Percentiles rank a stretch among this genome's conserved stretches.
phyloP scores from a whole-genome alignment of 2,329 filamentous ascomycete species.

The Fusarium liriodendri region DNA sequence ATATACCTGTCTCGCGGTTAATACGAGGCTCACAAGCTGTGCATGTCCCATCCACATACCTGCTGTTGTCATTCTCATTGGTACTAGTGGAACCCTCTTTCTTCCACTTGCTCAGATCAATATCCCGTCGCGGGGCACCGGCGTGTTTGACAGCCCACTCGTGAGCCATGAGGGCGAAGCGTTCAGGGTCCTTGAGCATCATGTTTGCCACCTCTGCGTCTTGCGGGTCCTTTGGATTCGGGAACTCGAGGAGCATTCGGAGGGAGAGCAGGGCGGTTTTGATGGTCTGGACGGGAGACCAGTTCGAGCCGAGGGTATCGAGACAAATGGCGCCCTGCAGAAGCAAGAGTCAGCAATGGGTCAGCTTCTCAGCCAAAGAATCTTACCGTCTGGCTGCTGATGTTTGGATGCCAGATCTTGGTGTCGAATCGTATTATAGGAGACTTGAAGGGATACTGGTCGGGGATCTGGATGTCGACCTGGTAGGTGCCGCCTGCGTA shows the following conservation, averaged over 20 bases:
- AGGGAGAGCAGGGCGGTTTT: constrained; percentile 94
- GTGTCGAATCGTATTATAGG: constrained; percentile 93
- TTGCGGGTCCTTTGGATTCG: constrained; percentile 96
- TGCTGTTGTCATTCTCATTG: constrained; percentile 30
- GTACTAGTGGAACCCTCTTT: constrained; percentile 60
- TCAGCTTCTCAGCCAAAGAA: constrained; percentile 23
- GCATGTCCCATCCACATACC: constrained; percentile 42
- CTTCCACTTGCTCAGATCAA: constrained; percentile 56
- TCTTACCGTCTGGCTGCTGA: constrained; percentile 90
- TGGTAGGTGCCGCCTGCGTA: constrained; percentile 88
- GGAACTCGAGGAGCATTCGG: constrained; percentile 90
- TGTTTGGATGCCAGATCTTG: constrained; percentile 96
- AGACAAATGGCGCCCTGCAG: constrained; percentile 94
- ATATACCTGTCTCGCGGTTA: constrained; percentile 70
- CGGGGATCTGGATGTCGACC: constrained; percentile 88
- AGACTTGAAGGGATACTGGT: constrained; percentile 92
- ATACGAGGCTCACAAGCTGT: not conserved
- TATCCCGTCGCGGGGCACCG: constrained; percentile 70
- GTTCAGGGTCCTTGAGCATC: constrained; percentile 81
- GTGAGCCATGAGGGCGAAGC: constrained; percentile 84
- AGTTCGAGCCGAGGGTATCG: constrained; percentile 88
- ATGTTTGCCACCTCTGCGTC: constrained; percentile 95
- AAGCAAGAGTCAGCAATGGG: constrained; percentile 18
- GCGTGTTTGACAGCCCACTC: constrained; percentile 92
- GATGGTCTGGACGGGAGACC: constrained; percentile 96